These are phyloP conservation scores for Sanghuangporus baumii DNA, from an alignment of 1,284 basidiomycete species.

Conservation along the genomic window DNA sequence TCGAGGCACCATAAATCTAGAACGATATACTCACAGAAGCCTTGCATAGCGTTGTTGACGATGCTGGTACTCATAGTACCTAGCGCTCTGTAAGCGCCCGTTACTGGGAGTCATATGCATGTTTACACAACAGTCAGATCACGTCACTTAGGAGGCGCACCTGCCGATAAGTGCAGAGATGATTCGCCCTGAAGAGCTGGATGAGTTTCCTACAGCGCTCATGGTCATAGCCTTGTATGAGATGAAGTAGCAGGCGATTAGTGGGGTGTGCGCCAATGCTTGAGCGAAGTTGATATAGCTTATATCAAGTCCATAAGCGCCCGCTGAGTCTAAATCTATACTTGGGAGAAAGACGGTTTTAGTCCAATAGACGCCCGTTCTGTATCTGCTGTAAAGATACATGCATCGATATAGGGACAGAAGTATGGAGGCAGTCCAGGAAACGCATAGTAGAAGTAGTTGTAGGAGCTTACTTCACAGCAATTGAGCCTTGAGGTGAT, in stretches of 20 bases:
- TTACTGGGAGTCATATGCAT: neutral
- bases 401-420: neutral
- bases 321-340: neutral
- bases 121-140: neutral
- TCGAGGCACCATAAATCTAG: neutral
- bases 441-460: neutral
- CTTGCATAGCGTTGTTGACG: neutral
- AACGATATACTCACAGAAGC: neutral
- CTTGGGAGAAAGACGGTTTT: neutral
- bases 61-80: neutral
- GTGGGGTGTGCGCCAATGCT: neutral
- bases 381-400: neutral
- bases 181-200: neutral
- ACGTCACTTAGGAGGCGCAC: too few relatives aligned
- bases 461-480: neutral
- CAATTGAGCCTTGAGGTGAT: neutral
- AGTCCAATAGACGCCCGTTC: neutral
- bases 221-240: neutral
- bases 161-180: too few relatives aligned
- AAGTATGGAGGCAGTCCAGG: neutral
- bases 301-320: neutral
- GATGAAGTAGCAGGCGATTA: neutral
- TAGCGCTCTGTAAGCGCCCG: neutral
- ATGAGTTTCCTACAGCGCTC: neutral
- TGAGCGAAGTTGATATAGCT: neutral